Evolutionary conservation across 1,139 yeast genomes (phyloP).

Genomic region (Geotrichum restrictum): DNA sequence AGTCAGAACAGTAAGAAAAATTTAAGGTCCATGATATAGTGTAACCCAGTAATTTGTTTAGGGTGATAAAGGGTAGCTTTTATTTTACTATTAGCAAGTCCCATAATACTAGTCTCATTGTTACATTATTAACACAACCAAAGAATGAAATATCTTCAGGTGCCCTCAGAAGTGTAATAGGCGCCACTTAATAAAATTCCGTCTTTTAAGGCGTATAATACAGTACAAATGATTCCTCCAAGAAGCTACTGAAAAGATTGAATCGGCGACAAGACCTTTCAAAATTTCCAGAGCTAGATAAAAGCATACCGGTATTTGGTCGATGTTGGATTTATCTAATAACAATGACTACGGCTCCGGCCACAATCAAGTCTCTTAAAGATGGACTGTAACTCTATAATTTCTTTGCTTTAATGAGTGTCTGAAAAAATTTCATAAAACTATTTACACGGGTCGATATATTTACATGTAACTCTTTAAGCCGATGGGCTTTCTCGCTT

Average conservation of each 20-base stretch:
- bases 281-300: too few relatives aligned
- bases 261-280: too few relatives aligned
- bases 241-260: too few relatives aligned
- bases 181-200: too few relatives aligned
- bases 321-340: background rate
- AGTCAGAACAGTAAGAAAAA: too few relatives aligned
- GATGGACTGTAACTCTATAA: too few relatives aligned
- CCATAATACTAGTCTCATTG: conserved; percentile 36
- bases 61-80: conserved; percentile 52
- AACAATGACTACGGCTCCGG: too few relatives aligned
- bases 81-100: conserved; percentile 44
- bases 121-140: conserved; percentile 21
- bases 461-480: conserved; percentile 1
- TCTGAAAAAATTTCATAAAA: background rate
- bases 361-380: too few relatives aligned
- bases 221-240: too few relatives aligned
- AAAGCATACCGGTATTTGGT: too few relatives aligned
- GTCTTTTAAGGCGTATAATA: too few relatives aligned
- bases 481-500: conserved; percentile 7
- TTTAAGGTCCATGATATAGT: conserved; percentile 42
- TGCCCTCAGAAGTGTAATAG: background rate
- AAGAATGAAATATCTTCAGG: background rate
- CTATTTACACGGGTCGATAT: background rate
- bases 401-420: background rate
- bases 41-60: conserved; percentile 54